Evolutionary conservation across 2,329 filamentous ascomycete genomes (phyloP).

Genomic region (Ophiostoma ulmi): DNA sequence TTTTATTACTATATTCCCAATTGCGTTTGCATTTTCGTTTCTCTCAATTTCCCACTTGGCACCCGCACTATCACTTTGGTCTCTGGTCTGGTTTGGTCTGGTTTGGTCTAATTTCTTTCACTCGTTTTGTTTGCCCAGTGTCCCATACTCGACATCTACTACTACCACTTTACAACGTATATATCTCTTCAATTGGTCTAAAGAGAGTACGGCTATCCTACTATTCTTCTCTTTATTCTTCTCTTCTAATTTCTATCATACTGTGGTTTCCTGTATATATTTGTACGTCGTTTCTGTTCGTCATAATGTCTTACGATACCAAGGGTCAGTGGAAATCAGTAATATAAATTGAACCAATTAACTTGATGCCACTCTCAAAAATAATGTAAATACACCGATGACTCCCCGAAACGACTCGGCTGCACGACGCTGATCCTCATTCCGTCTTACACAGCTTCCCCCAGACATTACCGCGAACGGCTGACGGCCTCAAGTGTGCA

Average conservation of each 20-base stretch:
- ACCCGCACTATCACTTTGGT: not conserved
- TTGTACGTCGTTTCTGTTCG: not conserved
- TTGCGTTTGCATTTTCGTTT: not conserved
- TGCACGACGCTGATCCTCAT: not conserved
- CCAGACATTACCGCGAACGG: not conserved
- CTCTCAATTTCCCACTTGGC: not conserved
- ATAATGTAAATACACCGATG: not conserved
- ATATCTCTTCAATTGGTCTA: not conserved
- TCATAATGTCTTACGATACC: not conserved
- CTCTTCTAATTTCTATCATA: conserved; percentile 9
- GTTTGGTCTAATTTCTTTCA: not conserved
- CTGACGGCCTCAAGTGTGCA: not conserved
- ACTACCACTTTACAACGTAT: not conserved
- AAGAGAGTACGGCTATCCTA: not conserved
- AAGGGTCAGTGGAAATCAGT: not conserved
- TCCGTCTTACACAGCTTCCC: not conserved
- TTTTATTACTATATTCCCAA: conserved; percentile 1
- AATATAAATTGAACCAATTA: not conserved
- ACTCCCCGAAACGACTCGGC: not conserved
- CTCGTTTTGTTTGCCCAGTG: not conserved
- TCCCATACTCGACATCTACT: not conserved
- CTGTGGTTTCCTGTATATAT: conserved; percentile 5
- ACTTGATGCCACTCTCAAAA: too few relatives aligned
- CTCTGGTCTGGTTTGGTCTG: not conserved
- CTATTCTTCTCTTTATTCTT: not conserved